A percentile compares a stretch with the other conserved stretches of the same genome.
Evolutionary conservation across 1,139 yeast genomes (phyloP).

Genomic region (Magnusiomyces tetraspermus): DNA sequence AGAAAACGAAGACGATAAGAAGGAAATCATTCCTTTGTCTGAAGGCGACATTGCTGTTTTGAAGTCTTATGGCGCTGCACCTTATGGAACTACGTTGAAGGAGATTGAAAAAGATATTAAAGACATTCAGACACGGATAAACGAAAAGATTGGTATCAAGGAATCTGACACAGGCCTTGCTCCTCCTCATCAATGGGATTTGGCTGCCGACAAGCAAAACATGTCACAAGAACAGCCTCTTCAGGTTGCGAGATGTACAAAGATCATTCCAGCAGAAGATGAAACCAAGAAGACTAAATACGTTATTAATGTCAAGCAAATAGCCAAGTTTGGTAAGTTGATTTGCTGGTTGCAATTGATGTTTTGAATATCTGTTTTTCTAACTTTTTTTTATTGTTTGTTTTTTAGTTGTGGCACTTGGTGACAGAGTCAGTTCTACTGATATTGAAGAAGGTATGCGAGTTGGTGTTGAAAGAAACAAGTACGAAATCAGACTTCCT

Average conservation of each 20-base stretch:
- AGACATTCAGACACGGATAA: constrained; percentile 72
- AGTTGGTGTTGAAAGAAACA: constrained; percentile 96
- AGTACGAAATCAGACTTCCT: constrained; percentile 93
- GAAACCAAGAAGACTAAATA: constrained; percentile 82
- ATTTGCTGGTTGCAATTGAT: neutral
- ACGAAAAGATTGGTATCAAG: constrained; percentile 87
- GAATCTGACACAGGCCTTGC: constrained; percentile 95
- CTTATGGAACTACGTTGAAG: constrained; percentile 76
- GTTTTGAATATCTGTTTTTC: neutral
- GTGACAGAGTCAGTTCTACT: constrained; percentile 94
- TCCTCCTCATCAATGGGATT: constrained; percentile 95
- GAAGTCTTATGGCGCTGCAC: constrained; percentile 96
- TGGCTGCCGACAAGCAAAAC: constrained; percentile 89
- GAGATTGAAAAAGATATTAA: constrained; percentile 77
- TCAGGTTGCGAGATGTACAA: constrained; percentile 97
- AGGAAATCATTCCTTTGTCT: constrained; percentile 73
- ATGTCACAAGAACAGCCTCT: constrained; percentile 90
- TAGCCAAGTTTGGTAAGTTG: constrained; percentile 61
- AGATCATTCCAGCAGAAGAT: constrained; percentile 64
- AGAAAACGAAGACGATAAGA: constrained; percentile 51
- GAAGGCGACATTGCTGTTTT: constrained; percentile 96
- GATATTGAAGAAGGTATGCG: constrained; percentile 99
- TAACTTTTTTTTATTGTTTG: neutral
- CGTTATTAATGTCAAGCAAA: constrained; percentile 93
- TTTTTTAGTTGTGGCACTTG: constrained; percentile 67